Percentiles rank a stretch among this genome's conserved stretches.
phyloP scores from a whole-genome alignment of 2,329 filamentous ascomycete species.

The Pseudogymnoascus sp. region DNA sequence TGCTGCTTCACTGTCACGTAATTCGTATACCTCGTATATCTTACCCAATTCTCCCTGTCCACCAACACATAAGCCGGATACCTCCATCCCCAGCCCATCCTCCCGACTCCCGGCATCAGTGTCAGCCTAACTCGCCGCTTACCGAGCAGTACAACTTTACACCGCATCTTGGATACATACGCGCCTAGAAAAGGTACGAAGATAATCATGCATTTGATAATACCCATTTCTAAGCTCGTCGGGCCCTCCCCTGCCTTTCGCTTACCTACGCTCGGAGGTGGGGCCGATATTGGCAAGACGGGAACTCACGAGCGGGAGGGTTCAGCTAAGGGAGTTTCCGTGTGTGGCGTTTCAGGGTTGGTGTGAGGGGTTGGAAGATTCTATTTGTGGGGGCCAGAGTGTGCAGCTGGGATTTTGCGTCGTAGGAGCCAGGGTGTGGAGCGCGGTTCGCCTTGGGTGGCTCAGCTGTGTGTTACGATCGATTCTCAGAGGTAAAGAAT shows the following conservation, averaged over 20 bases:
- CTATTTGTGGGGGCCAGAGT: background rate
- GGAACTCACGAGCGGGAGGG: background rate
- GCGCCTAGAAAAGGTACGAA: background rate
- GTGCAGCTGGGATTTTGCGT: background rate
- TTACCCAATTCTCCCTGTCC: background rate
- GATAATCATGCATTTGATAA: background rate
- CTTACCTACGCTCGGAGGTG: background rate
- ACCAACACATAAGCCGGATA: background rate
- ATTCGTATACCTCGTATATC: constrained; percentile 2
- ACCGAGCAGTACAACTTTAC: background rate
- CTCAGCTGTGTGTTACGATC: background rate
- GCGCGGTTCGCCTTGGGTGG: background rate
- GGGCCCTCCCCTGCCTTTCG: too few relatives aligned
- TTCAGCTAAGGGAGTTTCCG: background rate
- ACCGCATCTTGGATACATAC: background rate
- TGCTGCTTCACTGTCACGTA: background rate
- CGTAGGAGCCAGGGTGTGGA: background rate
- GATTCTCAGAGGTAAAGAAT: background rate
- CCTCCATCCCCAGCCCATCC: background rate
- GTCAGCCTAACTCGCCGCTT: background rate
- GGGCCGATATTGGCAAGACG: background rate
- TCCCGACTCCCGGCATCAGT: background rate
- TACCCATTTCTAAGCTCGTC: background rate
- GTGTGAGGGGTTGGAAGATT: background rate
- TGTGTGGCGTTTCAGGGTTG: background rate